Base-by-base conservation (phyloP, 2,329 filamentous ascomycete species). In the Aspergillus ochraceus region DNA sequence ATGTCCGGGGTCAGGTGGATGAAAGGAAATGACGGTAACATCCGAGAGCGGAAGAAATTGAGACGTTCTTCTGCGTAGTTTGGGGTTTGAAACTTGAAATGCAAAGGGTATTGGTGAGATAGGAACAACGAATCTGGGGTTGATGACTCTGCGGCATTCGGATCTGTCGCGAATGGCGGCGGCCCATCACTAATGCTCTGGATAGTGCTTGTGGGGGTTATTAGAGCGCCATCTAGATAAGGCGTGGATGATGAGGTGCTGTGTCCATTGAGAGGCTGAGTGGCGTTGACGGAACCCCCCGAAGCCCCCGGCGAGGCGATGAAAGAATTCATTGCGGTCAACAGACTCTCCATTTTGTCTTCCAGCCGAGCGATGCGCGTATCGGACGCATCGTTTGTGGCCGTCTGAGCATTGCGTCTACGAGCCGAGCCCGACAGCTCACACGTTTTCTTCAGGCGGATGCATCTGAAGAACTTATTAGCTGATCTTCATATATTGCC, bases 11-110 rank as follows among this genome's bases (percentile, higher is more conserved):
- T 55, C 8, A 78, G 60, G 49, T 72, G 20, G 10, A 76, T 66
- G 50, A 78, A 77, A 2, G 75, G 69, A 49, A 77, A 75, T 50
- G 60, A 68, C 11, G 70, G 74, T 49, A 78, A 65, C 75, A 77
- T 76, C 17, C 64, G 64, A 6, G 63, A 61, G 26, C 71, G 67
- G 61, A 77, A 77, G 42, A 66, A 70, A 42, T 58, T 26, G 3
- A 74, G 64, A 17, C 55, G 54, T 22, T 66, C 67, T 3, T 69
- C 70, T 26, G 60, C 59, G 55, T 66, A 55, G 32, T 56, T 57
- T 19, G 57, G 52, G 24, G 49, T 54, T 45, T 61, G 56, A 12
- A 62, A 50, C 30, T 54, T 24, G 1, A 57, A 20, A 1, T 45
- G 51, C 9, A 32, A 20, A 19, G 52, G 17, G 59, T 39, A 52